phyloP scores from a whole-genome alignment of 805 yeast genomes.

The Schwanniomyces sp. region DNA sequence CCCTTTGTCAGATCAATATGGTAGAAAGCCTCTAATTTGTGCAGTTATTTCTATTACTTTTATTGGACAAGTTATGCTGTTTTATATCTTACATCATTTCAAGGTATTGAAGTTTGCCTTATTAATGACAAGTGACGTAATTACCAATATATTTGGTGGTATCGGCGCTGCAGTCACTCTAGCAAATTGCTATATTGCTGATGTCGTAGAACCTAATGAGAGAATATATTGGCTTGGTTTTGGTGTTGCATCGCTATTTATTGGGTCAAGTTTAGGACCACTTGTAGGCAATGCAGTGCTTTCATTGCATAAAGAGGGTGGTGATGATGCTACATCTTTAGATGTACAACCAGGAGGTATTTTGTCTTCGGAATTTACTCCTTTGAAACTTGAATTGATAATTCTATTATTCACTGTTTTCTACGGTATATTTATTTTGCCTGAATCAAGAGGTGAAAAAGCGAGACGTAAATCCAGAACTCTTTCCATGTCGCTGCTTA shows the following conservation, averaged over 20 bases:
- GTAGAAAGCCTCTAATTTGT: slow-evolving; percentile 31
- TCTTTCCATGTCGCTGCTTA: slow-evolving; percentile 15
- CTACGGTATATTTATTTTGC: slow-evolving; percentile 37
- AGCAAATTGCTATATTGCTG: slow-evolving; percentile 70
- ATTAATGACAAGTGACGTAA: slow-evolving; percentile 43
- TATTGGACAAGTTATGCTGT: slow-evolving; percentile 21
- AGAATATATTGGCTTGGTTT: slow-evolving; percentile 61
- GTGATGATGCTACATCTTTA: neutral
- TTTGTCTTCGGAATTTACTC: slow-evolving; percentile 23
- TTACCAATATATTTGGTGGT: slow-evolving; percentile 65
- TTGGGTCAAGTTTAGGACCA: slow-evolving; percentile 68
- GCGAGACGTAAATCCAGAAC: slow-evolving; percentile 55
- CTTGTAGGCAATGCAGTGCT: slow-evolving; percentile 46
- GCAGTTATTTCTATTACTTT: slow-evolving; percentile 15
- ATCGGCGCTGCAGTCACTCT: slow-evolving; percentile 53
- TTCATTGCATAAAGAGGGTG: slow-evolving; percentile 2
- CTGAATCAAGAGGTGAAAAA: slow-evolving; percentile 62
- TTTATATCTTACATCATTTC: slow-evolving; percentile 23
- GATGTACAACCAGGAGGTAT: neutral
- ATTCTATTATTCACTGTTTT: slow-evolving; percentile 29
- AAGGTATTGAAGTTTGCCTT: slow-evolving; percentile 28
- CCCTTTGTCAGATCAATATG: slow-evolving; percentile 35
- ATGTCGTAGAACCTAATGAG: slow-evolving; percentile 62
- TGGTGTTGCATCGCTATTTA: slow-evolving; percentile 56
- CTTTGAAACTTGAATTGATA: slow-evolving; percentile 31